phyloP scores from a whole-genome alignment of 164 flowering plant species.

The Vitis amurensis region DNA sequence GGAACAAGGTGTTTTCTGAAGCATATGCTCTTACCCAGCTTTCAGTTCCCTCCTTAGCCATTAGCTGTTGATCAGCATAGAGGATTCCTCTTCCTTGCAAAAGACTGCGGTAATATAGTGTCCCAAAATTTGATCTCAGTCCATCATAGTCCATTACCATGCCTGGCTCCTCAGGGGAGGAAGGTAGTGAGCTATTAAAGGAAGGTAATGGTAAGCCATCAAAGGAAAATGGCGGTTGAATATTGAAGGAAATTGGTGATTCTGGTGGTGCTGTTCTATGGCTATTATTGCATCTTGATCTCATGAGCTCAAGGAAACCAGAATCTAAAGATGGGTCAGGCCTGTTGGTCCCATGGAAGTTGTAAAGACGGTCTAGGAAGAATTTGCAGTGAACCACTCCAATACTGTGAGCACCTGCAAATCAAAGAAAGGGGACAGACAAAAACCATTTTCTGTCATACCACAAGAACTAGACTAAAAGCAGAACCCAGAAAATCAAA shows the following conservation, averaged over 20 bases:
- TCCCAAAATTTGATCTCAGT: constrained; percentile 25
- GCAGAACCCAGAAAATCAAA: neutral
- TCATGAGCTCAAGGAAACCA: constrained; percentile 26
- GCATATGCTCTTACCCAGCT: constrained; percentile 48
- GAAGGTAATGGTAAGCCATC: constrained; percentile 6
- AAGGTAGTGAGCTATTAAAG: neutral
- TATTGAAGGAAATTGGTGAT: neutral
- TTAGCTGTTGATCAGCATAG: constrained; percentile 46
- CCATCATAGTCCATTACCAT: constrained; percentile 31
- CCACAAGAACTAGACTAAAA: neutral
- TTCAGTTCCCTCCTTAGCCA: constrained; percentile 25
- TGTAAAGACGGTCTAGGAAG: constrained; percentile 30
- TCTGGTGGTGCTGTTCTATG: neutral
- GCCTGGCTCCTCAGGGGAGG: constrained; percentile 13
- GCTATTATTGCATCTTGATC: constrained; percentile 26
- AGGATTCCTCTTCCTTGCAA: constrained; percentile 36
- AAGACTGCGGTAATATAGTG: constrained; percentile 28
- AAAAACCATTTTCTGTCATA: neutral
- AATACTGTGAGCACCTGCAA: constrained; percentile 45
- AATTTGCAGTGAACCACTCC: constrained; percentile 44
- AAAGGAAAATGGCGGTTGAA: constrained; percentile 5
- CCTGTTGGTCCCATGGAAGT: constrained; percentile 32
- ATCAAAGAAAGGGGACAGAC: neutral
- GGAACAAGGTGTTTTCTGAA: constrained; percentile 33
- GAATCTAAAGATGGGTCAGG: constrained; percentile 37